Base-by-base conservation (phyloP, 257 asterid genomes). In the Penstemon barbatus region DNA sequence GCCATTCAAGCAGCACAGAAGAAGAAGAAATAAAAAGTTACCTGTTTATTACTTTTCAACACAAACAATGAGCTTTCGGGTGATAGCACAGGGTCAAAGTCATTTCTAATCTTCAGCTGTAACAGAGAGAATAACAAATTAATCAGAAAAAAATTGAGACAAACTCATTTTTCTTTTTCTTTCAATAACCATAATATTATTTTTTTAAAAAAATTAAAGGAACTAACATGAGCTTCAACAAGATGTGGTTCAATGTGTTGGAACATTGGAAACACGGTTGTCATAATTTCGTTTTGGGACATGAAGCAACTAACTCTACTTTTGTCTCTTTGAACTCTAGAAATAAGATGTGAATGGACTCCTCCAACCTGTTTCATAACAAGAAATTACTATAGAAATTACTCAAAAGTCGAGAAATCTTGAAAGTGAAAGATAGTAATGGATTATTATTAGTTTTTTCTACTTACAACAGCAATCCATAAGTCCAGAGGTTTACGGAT, bases 191-290 rank as follows among this genome's bases (percentile, higher is more conserved):
- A 19, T 25, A 25, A 25, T 25, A 25, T 25, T 25, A 25, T 25
- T 25, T 25, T 11, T 39, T 8, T 3, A 66, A 65, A 36, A 42
- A 63, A 44, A 60, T 63, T 37, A 6, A 13, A 49, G 33, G 49
- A 64, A 89, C 96, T 85, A 74, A 94, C 97, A 83, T 94, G 99
- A 57, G 99, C 97, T 82, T 91, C 97, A 76, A 94, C 97, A 76
- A 94, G 99, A 82, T 94, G 99, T n/a, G 99, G 99, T 74, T 94
- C 99, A 52, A 94, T 94, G 78, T 94, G 94, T 83, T 94, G 99
- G 86, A 94, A 94, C 91, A 94, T 91, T 39, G 99, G 99, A 79
- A 94, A 94, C 60, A 94, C 99, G 4, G 95, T 85, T 63, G 78
- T 94, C 99, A 94, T 94, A 49, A 94, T 82, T 80, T 91, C 99